Evolutionary conservation across 495 filamentous ascomycete genomes (phyloP).

Genomic region (Jackrogersella multiformis): DNA sequence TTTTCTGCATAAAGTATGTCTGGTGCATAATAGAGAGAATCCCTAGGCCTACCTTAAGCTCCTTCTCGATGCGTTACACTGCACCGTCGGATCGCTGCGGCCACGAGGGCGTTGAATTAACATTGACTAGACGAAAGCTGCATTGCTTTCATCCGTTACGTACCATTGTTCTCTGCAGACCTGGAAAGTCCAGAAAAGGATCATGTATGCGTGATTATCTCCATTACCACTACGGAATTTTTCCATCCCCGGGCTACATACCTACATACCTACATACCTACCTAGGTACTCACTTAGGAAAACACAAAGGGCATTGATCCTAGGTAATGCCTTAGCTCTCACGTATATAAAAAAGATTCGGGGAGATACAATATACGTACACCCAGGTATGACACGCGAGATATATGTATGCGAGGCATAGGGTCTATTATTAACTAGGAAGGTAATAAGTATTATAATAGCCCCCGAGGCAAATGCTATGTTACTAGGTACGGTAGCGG

Average conservation of each 20-base stretch:
- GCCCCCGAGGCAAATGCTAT: no score
- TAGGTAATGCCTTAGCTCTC: background rate
- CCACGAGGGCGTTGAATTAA: background rate
- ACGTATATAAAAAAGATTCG: no score
- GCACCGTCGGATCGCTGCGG: constrained; percentile 10
- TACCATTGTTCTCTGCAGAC: constrained; percentile 18
- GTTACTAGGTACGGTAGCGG: no score
- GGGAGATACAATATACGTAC: no score
- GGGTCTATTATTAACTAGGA: no score
- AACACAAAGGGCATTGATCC: background rate
- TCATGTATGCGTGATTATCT: constrained; percentile 30
- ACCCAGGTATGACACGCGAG: no score
- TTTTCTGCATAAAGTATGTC: background rate
- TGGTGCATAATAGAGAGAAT: background rate
- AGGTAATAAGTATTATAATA: no score
- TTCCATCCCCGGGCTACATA: background rate
- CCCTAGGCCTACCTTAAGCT: constrained; percentile 5
- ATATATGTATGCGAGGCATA: no score
- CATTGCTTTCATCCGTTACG: constrained; percentile 9
- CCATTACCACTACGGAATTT: constrained; percentile 3
- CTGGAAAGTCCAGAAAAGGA: constrained; percentile 11
- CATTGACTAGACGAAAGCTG: constrained; percentile 14
- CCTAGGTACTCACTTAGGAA: no score
- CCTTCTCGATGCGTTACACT: constrained; percentile 28
- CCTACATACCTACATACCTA: no score